Evolutionary conservation across 768 basidiomycete genomes (phyloP).

Genomic region (Sarcodon aspratus): DNA sequence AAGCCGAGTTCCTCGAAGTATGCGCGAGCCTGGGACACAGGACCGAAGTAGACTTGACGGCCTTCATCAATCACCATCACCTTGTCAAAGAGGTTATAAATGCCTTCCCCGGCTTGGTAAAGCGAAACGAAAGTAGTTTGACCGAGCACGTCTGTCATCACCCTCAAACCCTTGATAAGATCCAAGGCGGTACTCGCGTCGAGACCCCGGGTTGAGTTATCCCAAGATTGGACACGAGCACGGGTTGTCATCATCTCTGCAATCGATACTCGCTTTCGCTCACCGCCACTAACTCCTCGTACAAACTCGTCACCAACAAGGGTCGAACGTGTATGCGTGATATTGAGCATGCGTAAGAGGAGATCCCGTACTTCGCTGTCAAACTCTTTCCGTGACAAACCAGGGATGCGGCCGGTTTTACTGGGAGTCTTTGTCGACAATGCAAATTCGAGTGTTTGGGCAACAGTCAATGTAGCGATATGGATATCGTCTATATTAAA

Average conservation of each 20-base stretch:
- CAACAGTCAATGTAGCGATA: constrained; percentile 72
- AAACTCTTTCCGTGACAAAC: constrained; percentile 49
- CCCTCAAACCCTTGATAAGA: constrained; percentile 65
- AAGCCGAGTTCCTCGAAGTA: constrained; percentile 77
- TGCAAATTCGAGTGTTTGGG: constrained; percentile 63
- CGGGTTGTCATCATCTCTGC: constrained; percentile 82
- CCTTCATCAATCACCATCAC: constrained; percentile 77
- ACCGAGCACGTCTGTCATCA: constrained; percentile 76
- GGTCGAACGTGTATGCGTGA: constrained; percentile 67
- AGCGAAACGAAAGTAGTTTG: constrained; percentile 75
- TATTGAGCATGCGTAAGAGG: constrained; percentile 71
- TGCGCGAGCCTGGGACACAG: constrained; percentile 54
- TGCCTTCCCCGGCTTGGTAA: constrained; percentile 65
- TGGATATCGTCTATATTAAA: constrained; percentile 57
- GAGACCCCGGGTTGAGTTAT: constrained; percentile 72
- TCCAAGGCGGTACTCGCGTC: constrained; percentile 86
- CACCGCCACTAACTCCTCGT: constrained; percentile 70
- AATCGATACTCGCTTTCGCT: constrained; percentile 73
- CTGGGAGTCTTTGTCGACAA: constrained; percentile 68
- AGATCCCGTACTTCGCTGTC: constrained; percentile 44
- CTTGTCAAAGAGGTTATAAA: constrained; percentile 77
- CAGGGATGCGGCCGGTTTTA: constrained; percentile 60
- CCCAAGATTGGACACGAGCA: constrained; percentile 74
- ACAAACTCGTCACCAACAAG: constrained; percentile 84
- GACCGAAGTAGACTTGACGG: constrained; percentile 74